Evolutionary conservation across 2,329 filamentous ascomycete genomes (phyloP), one percentile per base, ranked within the genome.

Genomic region (Aspergillus tubingensis): DNA sequence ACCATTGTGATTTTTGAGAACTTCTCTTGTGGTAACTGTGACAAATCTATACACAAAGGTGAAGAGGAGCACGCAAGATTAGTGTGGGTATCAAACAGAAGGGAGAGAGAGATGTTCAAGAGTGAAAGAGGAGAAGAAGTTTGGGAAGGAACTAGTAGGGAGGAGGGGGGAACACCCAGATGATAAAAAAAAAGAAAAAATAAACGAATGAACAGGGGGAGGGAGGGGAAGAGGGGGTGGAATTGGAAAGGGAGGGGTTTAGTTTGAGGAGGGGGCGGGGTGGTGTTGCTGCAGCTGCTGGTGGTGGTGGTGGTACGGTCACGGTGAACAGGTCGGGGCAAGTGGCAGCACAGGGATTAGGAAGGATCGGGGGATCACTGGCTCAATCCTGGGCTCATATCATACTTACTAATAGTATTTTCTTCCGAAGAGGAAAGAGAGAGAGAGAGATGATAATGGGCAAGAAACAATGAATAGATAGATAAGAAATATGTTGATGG

Each of bases 1-100:
- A 82, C 80, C 80, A 82, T 82, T 59, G 67, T 81, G 74, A 63
- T 59, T 21, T 39, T 44, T 56, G 60, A 55, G 59, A 36, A 10
- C 30, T 61, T 32, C 60, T 60, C 55, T 47, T 48, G 7, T 23
- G 38, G 32, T 11, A 32, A 43, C 11, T 43, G 39, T 11, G 32
- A 50, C 36, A 38, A n/a, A 59, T 49, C 49, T 49, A 49, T 39
- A 23, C 13, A 23, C 8, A 23, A 52, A 23, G 17, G 32, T 15
- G 17, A 39, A 59, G 38, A 57, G 57, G 59, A 43, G 57, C n/a
- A 21, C 23, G 13, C 15, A 8, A 17, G 6, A 25, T 44, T 36
- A 55, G 49, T 59, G 50, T 51, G 27, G 23, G 39, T 43, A 49
- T 57, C 49, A 25, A 41, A 51, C 41, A 49, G 54, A 30, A 36